Evolutionary conservation across 768 basidiomycete genomes (phyloP), one percentile per base, ranked within the genome.

Genomic region (Phylloporus arenicola): DNA sequence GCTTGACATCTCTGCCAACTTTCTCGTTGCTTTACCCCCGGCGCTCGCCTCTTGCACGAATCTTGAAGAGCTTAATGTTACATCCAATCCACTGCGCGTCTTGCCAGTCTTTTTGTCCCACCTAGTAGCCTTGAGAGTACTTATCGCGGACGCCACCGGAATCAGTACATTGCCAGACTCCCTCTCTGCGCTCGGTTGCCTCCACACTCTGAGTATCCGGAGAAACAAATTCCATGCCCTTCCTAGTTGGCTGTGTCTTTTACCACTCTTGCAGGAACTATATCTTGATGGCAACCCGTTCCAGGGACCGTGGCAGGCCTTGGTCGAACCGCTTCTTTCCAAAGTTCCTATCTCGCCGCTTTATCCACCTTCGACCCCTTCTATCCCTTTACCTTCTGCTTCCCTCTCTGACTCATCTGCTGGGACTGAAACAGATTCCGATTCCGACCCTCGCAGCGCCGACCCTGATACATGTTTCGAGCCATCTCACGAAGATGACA

Each of bases 251-350:
- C 76, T 99, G 41, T 92, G 91, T 65, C 79, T 91, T 25, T 76
- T 99, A n/a, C 79, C 83, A 17, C 77, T 78, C 27, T 74, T 99
- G 42, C 91, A 95, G 67, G 87, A 84, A 2, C 72, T 99, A 3
- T 86, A 86, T 57, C 82, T 99, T n/a, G 95, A 98, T 55, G 87
- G 84, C 16, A 99, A 99, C 65, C 92, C 94, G 8, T 97, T 99
- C 70, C 88, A 90, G 59, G 89, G 88, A 8, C 89, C 91, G 1
- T 96, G 93, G 91, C 83, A 86, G 62, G 84, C 88, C 29, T 75
- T 99, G 47, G 83, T 96, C 22, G 88, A 87, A 50, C 92, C 93
- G 1, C 74, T 97, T 43, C 73, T 93, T 9, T 76, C 83, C 46
- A 82, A 82, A 62, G 65, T 72, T 20, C 79, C 83, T 22, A 68